phyloP scores from a whole-genome alignment of 129 eudicot species.

The sunflower (Helianthus annuus) region HanXRQr2.0-SUNRISE NC_035438.2:4270177-4270676 shows the following conservation, averaged over 20 bases:
- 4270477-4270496: no score
- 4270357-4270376: conserved; percentile 9
- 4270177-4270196: background rate
- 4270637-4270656: no score
- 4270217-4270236: background rate
- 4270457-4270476: no score
- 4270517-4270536: no score
- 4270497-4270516: no score
- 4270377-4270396: conserved; percentile 1
- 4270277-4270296: background rate
- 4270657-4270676: no score
- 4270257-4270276: background rate
- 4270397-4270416: background rate
- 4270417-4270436: background rate
- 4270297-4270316: background rate
- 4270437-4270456: background rate
- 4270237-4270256: conserved; percentile 3
- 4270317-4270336: conserved; percentile 30
- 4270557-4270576: no score
- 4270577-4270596: no score
- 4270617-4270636: no score
- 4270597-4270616: no score
- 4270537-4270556: no score
- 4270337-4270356: conserved; percentile 38
- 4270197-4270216: background rate